A percentile compares a stretch with the other conserved stretches of the same genome.
phyloP scores from a whole-genome alignment of 2,329 filamentous ascomycete genomes.

The Pseudocercospora vitis region DNA sequence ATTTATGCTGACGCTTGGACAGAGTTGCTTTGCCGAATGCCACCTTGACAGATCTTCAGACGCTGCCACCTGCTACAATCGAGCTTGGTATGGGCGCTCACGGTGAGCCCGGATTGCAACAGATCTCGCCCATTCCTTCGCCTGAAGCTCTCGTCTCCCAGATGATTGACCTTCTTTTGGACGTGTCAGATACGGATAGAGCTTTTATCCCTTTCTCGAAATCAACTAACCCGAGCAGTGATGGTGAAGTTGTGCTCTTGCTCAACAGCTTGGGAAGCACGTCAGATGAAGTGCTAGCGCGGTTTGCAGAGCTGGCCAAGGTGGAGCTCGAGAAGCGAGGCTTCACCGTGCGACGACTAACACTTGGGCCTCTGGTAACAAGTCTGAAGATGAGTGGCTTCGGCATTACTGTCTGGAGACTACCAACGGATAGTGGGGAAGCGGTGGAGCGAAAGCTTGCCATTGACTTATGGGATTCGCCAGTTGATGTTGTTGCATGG shows the following conservation, averaged over 20 bases:
- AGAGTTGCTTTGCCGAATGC: slow-evolving; percentile 46
- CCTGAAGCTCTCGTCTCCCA: slow-evolving; percentile 36
- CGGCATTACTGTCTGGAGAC: slow-evolving; percentile 41
- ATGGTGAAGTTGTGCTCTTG: slow-evolving; percentile 39
- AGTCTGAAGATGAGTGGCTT: slow-evolving; percentile 43
- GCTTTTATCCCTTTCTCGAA: slow-evolving; percentile 41
- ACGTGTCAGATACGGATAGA: slow-evolving; percentile 37
- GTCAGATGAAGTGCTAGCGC: slow-evolving; percentile 39
- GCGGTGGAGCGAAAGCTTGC: slow-evolving; percentile 32
- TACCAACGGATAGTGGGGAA: slow-evolving; percentile 36
- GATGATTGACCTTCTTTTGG: slow-evolving; percentile 40
- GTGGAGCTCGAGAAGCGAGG: slow-evolving; percentile 34
- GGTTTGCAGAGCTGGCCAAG: slow-evolving; percentile 39
- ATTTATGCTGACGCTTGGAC: slow-evolving; percentile 13
- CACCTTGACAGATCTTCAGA: slow-evolving; percentile 61
- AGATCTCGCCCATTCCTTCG: slow-evolving; percentile 50
- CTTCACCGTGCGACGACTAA: slow-evolving; percentile 37
- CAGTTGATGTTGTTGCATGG: slow-evolving; percentile 41
- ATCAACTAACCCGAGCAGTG: slow-evolving; percentile 31
- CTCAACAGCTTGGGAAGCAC: slow-evolving; percentile 41
- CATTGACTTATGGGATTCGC: slow-evolving; percentile 38
- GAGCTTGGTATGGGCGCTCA: slow-evolving; percentile 68
- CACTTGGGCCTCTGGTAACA: slow-evolving; percentile 39
- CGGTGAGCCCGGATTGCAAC: slow-evolving; percentile 63
- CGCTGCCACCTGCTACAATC: slow-evolving; percentile 53